Evolutionary conservation across 495 filamentous ascomycete genomes (phyloP).

Genomic region (Xylaria sp.): DNA sequence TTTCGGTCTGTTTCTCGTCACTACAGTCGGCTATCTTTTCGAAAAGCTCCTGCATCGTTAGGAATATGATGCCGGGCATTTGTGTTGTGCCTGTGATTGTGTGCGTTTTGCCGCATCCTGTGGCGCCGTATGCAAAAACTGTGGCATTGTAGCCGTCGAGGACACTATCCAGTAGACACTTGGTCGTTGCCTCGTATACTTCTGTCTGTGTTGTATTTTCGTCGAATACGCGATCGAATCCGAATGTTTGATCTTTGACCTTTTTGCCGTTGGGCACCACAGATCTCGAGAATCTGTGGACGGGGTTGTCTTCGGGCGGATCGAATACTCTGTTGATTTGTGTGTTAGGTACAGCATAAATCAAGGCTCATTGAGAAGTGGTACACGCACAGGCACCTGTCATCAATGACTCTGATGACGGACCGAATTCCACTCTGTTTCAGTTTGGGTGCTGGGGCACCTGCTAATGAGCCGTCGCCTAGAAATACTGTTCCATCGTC

Average conservation of each 20-base stretch:
- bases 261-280: conserved; percentile 87
- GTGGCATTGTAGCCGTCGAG: conserved; percentile 98
- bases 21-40: conserved; percentile 88
- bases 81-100: conserved; percentile 96
- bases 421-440: conserved; percentile 85
- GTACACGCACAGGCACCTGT: conserved; percentile 84
- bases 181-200: conserved; percentile 95
- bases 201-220: conserved; percentile 92
- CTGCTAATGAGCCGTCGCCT: conserved; percentile 91
- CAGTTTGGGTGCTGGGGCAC: conserved; percentile 81
- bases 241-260: conserved; percentile 97
- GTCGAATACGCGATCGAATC: conserved; percentile 96
- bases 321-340: conserved; percentile 79
- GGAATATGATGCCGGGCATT: conserved; percentile 95
- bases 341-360: conserved; percentile 31
- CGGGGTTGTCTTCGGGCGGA: conserved; percentile 93
- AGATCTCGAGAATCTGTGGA: conserved; percentile 87
- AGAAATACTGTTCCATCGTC: conserved; percentile 93
- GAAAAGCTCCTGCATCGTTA: conserved; percentile 98
- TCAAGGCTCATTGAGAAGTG: background rate
- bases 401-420: conserved; percentile 95
- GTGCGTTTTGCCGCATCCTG: conserved; percentile 97
- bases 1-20: conserved; percentile 84
- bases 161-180: conserved; percentile 87
- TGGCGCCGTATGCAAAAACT: conserved; percentile 97